Evolutionary conservation across 2,329 filamentous ascomycete species (phyloP).

Genomic region (Aspergillus ruber): DNA sequence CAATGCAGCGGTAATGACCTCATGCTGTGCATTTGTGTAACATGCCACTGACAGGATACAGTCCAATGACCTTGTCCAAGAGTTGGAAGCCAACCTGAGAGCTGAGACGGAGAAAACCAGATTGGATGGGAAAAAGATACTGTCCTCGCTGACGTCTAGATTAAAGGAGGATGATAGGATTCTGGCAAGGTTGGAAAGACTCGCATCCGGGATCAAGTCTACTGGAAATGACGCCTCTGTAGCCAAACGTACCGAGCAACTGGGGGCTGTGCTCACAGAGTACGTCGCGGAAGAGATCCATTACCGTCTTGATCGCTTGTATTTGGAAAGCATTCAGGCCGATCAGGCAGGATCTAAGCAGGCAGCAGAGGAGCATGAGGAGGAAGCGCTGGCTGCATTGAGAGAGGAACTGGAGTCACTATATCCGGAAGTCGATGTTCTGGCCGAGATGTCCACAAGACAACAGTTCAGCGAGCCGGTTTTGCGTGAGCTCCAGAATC

Average conservation of each 20-base stretch:
- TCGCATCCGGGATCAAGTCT: constrained; percentile 22
- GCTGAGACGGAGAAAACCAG: constrained; percentile 24
- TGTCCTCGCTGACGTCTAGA: constrained; percentile 25
- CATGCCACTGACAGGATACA: constrained; percentile 15
- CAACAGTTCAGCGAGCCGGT: constrained; percentile 39
- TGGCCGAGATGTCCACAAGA: constrained; percentile 37
- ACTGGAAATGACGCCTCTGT: constrained; percentile 23
- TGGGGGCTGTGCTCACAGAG: constrained; percentile 25
- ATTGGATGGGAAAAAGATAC: constrained; percentile 27
- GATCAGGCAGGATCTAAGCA: background rate
- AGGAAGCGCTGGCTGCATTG: constrained; percentile 18
- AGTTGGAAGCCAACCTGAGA: constrained; percentile 26
- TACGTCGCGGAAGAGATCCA: constrained; percentile 32
- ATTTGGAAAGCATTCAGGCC: constrained; percentile 24
- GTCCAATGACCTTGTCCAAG: constrained; percentile 29
- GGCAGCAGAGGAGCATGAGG: constrained; percentile 2
- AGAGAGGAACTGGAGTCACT: constrained; percentile 34
- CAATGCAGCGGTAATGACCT: constrained; percentile 23
- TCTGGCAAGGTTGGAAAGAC: constrained; percentile 24
- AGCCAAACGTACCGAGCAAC: constrained; percentile 21
- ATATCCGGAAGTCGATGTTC: constrained; percentile 34
- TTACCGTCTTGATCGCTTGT: constrained; percentile 34
- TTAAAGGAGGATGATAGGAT: constrained; percentile 33
- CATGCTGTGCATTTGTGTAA: background rate
- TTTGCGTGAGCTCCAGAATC: constrained; percentile 26